Percentiles rank a stretch among this genome's conserved stretches.
These are phyloP conservation scores for Aspergillus luchuensis DNA, from an alignment of 2,329 filamentous ascomycete species.

Conservation along the genomic window DNA sequence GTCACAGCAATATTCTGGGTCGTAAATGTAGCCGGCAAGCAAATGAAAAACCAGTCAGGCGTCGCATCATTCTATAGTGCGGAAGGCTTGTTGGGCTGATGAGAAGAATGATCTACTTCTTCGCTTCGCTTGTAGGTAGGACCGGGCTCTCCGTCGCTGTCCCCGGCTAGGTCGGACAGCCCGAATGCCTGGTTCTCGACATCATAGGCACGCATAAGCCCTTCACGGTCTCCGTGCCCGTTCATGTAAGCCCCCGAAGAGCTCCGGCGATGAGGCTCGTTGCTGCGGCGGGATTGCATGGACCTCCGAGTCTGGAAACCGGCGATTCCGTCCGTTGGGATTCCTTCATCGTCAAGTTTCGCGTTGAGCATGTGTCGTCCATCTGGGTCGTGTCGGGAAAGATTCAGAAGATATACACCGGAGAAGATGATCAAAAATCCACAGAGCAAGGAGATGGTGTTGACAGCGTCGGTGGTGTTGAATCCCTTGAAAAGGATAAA, in stretches of 20 bases:
- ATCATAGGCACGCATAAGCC: slow-evolving; percentile 86
- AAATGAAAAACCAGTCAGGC: slow-evolving; percentile 6
- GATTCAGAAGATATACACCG: slow-evolving; percentile 91
- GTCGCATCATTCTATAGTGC: slow-evolving; percentile 30
- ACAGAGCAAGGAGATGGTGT: slow-evolving; percentile 87
- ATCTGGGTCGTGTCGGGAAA: slow-evolving; percentile 89
- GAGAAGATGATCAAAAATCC: slow-evolving; percentile 95
- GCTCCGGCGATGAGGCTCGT: slow-evolving; percentile 59
- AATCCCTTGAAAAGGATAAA: slow-evolving; percentile 96
- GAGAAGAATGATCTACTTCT: slow-evolving; percentile 27
- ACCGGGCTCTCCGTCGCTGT: slow-evolving; percentile 62
- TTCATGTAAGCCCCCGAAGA: slow-evolving; percentile 63
- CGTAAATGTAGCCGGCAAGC: slow-evolving; percentile 23
- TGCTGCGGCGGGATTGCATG: slow-evolving; percentile 84
- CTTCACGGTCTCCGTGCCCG: slow-evolving; percentile 68
- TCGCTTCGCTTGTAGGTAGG: slow-evolving; percentile 36
- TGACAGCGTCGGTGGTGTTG: slow-evolving; percentile 89
- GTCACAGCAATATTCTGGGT: slow-evolving; percentile 29
- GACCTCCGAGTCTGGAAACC: slow-evolving; percentile 86
- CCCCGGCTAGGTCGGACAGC: slow-evolving; percentile 75
- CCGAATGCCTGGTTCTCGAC: slow-evolving; percentile 78
- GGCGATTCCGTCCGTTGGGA: slow-evolving; percentile 88
- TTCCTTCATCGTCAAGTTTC: slow-evolving; percentile 62
- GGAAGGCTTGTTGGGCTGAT: slow-evolving; percentile 36
- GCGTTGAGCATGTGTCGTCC: slow-evolving; percentile 68